Base-by-base conservation (phyloP, 2,329 filamentous ascomycete genomes). In the Gremmenia infestans region DNA sequence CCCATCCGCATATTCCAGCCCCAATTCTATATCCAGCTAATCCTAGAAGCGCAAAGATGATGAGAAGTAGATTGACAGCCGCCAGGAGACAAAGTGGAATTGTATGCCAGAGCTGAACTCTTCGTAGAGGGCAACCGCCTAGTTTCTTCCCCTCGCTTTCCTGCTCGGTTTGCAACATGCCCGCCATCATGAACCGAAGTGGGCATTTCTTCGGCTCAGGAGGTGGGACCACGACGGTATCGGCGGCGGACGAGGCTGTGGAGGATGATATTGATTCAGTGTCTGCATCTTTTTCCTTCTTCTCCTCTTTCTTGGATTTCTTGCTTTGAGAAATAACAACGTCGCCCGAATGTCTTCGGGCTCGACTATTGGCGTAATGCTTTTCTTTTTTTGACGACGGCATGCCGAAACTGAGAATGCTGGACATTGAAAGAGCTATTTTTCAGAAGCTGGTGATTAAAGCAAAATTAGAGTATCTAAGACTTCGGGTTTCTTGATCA, bases 81-180 rank as follows among this genome's bases (percentile, higher is more conserved):
- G 64, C 63, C 3, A 70, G 50, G 5, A 67, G 48, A 15, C 63
- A 66, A 8, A 69, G 54, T 1, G 63, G 65, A 32, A 68, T 62
- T 5, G 60, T 64, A 54, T 68, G 65, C 63, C 62, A 69, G 7
- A 67, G 53, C 37, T 67, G 64, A 25, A 68, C 60, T 48, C 64
- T 58, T 22, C 64, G 49, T 5, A 67, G 50, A 17, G 63, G 61
- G 48, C 65, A 69, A 19, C 53, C 50, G 23, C 53, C 50, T 36
- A 46, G 36, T 35, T 52, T 56, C 15, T 61, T 54, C 4, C 22
- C 50, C 2, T 59, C 63, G 25, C 45, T 45, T 15, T 60, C 55
- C 8, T 17, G 48, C 37, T 62, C 53, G 1, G 57, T 25, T 28
- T 67, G 53, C 19, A 68, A 57, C 57, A 68, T 53, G 9, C 54